phyloP scores from a whole-genome alignment of 495 filamentous ascomycete species.

The Trichocladium antarcticum region DNA sequence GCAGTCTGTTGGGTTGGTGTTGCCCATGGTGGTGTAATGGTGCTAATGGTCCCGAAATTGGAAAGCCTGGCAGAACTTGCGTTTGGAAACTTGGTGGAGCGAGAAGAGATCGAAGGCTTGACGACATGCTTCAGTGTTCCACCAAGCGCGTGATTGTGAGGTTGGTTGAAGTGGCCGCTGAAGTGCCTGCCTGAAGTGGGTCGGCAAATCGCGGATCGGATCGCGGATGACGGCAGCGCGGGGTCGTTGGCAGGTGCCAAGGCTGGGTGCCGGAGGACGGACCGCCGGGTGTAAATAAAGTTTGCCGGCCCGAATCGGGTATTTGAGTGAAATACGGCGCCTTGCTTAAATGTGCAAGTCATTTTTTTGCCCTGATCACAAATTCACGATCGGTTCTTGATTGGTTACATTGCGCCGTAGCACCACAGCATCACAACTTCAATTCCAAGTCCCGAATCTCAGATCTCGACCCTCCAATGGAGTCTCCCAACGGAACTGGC shows the following conservation, averaged over 20 bases:
- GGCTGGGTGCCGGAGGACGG: too few relatives aligned
- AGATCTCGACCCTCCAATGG: not conserved
- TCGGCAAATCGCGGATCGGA: slow-evolving; percentile 19
- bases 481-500: slow-evolving; percentile 16
- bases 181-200: not conserved
- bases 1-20: not conserved
- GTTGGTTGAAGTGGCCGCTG: not conserved
- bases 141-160: too few relatives aligned
- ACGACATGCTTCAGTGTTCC: too few relatives aligned
- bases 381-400: not conserved
- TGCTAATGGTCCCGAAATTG: not conserved
- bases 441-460: not conserved
- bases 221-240: slow-evolving; percentile 9
- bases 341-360: too few relatives aligned
- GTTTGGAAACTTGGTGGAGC: too few relatives aligned
- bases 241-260: too few relatives aligned
- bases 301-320: too few relatives aligned
- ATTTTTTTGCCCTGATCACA: too few relatives aligned
- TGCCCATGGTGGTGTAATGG: not conserved
- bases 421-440: not conserved
- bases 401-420: not conserved
- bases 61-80: too few relatives aligned
- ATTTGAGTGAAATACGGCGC: too few relatives aligned
- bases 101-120: too few relatives aligned
- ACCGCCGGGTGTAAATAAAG: too few relatives aligned